Percentiles rank a stretch among this genome's conserved stretches.
Evolutionary conservation across 2,329 filamentous ascomycete species (phyloP).

Genomic region (Didymella sp.): DNA sequence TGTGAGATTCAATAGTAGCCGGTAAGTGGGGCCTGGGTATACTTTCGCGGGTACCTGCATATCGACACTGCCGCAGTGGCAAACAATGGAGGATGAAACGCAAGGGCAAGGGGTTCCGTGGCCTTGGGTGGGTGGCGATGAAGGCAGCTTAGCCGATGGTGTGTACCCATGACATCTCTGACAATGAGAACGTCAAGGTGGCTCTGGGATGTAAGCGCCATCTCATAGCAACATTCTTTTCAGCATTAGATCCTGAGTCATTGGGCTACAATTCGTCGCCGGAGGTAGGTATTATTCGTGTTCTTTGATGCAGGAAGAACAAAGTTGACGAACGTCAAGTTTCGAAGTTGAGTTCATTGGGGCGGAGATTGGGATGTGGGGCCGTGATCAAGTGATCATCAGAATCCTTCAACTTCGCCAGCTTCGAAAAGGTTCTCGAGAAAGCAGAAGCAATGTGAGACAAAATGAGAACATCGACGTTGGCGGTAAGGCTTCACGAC

Average conservation of each 20-base stretch:
- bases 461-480: background rate
- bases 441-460: background rate
- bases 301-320: background rate
- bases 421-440: background rate
- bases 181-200: background rate
- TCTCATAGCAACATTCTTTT: background rate
- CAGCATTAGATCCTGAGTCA: background rate
- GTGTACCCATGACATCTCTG: conserved; percentile 5
- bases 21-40: conserved; percentile 4
- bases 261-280: background rate
- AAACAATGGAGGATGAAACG: conserved; percentile 5
- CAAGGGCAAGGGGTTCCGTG: conserved; percentile 1
- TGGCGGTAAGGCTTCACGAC: background rate
- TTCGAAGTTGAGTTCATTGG: background rate
- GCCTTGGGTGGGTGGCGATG: conserved; percentile 9
- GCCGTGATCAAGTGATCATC: conserved; percentile 7
- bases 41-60: conserved; percentile 16
- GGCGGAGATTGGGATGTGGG: conserved; percentile 12
- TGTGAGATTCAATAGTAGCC: background rate
- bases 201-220: background rate
- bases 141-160: conserved; percentile 12
- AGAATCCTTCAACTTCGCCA: background rate
- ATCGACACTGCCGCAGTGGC: conserved; percentile 14
- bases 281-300: background rate
- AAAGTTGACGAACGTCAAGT: background rate